A percentile compares a stretch with the other conserved stretches of the same genome.
Conservation (phyloP, 2,329 filamentous ascomycete genomes). For the Aspergillus sp. region DNA sequence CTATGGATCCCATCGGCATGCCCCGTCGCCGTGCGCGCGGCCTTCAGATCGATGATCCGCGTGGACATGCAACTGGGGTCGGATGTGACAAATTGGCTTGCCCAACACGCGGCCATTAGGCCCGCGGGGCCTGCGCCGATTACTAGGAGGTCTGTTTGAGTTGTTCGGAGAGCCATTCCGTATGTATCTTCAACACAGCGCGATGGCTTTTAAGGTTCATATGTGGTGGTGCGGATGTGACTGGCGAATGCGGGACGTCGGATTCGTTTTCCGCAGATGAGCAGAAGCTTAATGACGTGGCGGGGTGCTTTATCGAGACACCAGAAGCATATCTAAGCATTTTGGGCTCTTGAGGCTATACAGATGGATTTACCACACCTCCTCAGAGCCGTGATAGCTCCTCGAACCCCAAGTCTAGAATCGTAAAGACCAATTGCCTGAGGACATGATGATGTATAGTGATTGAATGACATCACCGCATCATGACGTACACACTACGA, state of each 20-base stretch:
- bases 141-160: constrained; percentile 10
- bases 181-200: neutral
- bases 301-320: neutral
- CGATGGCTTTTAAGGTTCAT: neutral
- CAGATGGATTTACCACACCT: neutral
- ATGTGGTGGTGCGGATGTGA: neutral
- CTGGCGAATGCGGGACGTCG: neutral
- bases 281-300: neutral
- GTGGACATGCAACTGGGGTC: constrained; percentile 17
- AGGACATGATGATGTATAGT: neutral
- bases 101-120: constrained; percentile 25
- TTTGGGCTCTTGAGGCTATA: neutral
- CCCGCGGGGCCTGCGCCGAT: constrained; percentile 16
- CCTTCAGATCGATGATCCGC: constrained; percentile 28
- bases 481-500: neutral
- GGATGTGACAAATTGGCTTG: constrained; percentile 12
- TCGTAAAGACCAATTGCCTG: neutral
- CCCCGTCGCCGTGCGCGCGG: constrained; percentile 29
- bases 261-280: neutral
- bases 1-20: constrained; percentile 64
- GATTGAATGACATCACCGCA: neutral
- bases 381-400: neutral
- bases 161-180: constrained; percentile 1
- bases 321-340: neutral
- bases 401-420: neutral